phyloP scores from a whole-genome alignment of 164 flowering plant genomes.

The Vitis labrusca region DNA sequence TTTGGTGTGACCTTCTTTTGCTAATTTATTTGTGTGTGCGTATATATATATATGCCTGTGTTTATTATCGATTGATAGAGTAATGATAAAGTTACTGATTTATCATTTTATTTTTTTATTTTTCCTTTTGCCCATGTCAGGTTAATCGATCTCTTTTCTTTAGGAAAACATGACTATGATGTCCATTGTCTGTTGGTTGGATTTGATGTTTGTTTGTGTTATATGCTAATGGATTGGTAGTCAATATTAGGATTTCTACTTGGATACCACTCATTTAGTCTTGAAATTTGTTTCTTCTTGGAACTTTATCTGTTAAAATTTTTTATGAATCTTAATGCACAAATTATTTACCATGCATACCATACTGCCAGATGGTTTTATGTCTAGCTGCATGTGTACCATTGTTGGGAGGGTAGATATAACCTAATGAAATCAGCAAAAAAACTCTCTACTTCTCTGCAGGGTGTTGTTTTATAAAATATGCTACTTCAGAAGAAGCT shows the following conservation, averaged over 20 bases:
- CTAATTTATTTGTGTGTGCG: too few relatives aligned
- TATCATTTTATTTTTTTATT: too few relatives aligned
- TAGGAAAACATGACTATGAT: background rate
- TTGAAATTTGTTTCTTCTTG: background rate
- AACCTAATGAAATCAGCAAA: slow-evolving; percentile 24
- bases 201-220: too few relatives aligned
- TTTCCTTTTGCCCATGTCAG: too few relatives aligned
- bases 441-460: slow-evolving; percentile 47
- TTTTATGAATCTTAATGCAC: background rate
- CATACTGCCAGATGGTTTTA: background rate
- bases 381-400: background rate
- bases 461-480: slow-evolving; percentile 98
- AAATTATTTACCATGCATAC: background rate
- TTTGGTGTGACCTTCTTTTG: too few relatives aligned
- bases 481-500: slow-evolving; percentile 89
- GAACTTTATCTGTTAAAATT: background rate
- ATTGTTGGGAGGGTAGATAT: slow-evolving; percentile 9
- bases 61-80: too few relatives aligned
- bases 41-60: too few relatives aligned
- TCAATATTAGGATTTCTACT: too few relatives aligned
- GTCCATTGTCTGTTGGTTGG: background rate
- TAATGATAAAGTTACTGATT: too few relatives aligned
- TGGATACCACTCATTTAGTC: too few relatives aligned
- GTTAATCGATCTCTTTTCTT: too few relatives aligned
- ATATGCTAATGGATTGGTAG: too few relatives aligned